phyloP scores from a whole-genome alignment of 305 asterid genomes.

The Plantago rigida region DNA sequence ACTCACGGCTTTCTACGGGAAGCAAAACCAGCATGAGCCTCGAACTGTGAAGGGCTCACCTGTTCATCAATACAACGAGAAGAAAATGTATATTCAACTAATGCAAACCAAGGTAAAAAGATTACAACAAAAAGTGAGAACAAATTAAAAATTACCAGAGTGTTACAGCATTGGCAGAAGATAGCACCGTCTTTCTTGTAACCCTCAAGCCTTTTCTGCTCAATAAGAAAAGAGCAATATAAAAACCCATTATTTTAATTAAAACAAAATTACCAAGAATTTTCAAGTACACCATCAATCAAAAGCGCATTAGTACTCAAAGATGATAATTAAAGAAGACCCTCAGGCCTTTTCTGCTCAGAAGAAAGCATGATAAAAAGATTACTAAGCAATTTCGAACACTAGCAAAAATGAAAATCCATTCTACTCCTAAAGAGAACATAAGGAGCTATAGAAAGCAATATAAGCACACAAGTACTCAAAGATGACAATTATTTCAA shows the following conservation, averaged over 20 bases:
- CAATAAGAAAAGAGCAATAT: constrained; percentile 25
- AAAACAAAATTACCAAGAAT: constrained; percentile 15
- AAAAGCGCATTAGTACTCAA: too few relatives aligned
- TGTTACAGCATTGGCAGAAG: constrained; percentile 52
- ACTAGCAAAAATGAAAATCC: constrained; percentile 18
- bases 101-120: neutral
- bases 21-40: constrained; percentile 85
- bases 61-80: constrained; percentile 30
- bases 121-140: neutral
- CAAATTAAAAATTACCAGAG: constrained; percentile 44
- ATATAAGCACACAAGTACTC: too few relatives aligned
- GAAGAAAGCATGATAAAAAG: constrained; percentile 17
- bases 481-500: too few relatives aligned
- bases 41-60: constrained; percentile 91
- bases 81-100: constrained; percentile 1
- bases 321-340: constrained; percentile 18
- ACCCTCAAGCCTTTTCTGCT: constrained; percentile 61
- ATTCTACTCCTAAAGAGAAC: constrained; percentile 6
- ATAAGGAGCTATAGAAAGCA: neutral
- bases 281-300: neutral
- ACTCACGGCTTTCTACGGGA: constrained; percentile 95
- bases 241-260: too few relatives aligned
- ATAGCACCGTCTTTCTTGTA: constrained; percentile 60
- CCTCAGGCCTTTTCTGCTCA: constrained; percentile 56
- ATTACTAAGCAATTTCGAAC: constrained; percentile 17